Percentiles rank a stretch among this genome's conserved stretches.
Conservation (phyloP, 495 filamentous ascomycete species). For the Immersiella caudata region DNA sequence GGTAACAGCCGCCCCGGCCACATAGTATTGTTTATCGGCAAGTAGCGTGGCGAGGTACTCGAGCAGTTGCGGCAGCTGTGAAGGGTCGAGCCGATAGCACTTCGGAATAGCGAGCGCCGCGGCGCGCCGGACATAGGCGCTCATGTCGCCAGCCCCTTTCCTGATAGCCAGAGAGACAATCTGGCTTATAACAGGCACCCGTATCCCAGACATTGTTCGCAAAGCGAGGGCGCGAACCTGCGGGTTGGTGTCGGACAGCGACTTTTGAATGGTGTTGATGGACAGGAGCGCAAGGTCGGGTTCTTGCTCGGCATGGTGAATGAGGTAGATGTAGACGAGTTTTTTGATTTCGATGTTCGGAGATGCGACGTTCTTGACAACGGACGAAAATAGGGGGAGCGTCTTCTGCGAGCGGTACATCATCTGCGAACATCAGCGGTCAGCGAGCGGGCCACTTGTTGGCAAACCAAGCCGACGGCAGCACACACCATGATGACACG, state of each 20-base stretch:
- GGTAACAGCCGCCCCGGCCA: constrained; percentile 86
- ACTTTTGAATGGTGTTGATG: constrained; percentile 98
- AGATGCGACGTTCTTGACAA: constrained; percentile 95
- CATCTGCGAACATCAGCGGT: constrained; percentile 60
- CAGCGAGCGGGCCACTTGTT: constrained; percentile 17
- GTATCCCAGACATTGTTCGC: constrained; percentile 91
- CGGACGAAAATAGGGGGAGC: constrained; percentile 85
- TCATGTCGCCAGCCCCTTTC: constrained; percentile 90
- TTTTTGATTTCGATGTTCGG: constrained; percentile 93
- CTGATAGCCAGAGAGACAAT: constrained; percentile 97
- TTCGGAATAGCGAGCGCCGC: constrained; percentile 96
- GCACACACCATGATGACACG: constrained; percentile 80
- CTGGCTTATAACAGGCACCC: constrained; percentile 97
- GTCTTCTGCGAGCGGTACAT: constrained; percentile 87
- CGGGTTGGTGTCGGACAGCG: constrained; percentile 86
- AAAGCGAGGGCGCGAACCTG: constrained; percentile 89
- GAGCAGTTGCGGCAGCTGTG: constrained; percentile 76
- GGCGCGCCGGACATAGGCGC: constrained; percentile 86
- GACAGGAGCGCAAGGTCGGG: constrained; percentile 93
- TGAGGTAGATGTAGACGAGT: constrained; percentile 95
- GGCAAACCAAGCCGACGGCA: constrained; percentile 7
- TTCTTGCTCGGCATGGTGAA: constrained; percentile 92
- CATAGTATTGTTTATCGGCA: constrained; percentile 91
- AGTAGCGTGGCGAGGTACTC: constrained; percentile 78
- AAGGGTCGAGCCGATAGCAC: constrained; percentile 91